phyloP scores from a whole-genome alignment of 768 basidiomycete genomes.

The Boletus reticuloceps region DNA sequence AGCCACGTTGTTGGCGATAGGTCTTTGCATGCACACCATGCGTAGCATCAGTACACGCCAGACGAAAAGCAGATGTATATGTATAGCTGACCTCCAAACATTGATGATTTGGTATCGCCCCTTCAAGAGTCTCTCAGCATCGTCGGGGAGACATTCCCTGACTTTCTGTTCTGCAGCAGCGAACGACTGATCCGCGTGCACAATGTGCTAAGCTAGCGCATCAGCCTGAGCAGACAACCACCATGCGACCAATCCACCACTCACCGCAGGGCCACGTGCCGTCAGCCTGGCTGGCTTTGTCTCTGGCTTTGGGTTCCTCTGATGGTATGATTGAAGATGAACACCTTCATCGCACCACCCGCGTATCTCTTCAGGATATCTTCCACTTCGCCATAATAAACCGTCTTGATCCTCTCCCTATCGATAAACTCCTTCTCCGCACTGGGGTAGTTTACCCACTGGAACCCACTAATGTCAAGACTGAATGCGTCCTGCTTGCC shows the following conservation, averaged over 20 bases:
- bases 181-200: neutral
- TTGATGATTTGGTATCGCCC: conserved; percentile 42
- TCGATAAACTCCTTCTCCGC: neutral
- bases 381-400: neutral
- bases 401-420: neutral
- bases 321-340: neutral
- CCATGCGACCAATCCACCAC: neutral
- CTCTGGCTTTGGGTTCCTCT: neutral
- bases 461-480: neutral
- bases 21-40: neutral
- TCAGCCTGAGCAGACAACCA: neutral
- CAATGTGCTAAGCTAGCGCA: neutral
- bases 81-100: conserved; percentile 34
- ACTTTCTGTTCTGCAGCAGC: neutral
- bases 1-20: neutral
- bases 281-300: neutral
- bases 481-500: neutral
- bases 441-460: neutral
- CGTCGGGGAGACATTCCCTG: conserved; percentile 31
- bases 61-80: no score
- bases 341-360: neutral
- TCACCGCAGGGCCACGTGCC: neutral
- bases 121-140: conserved; percentile 40
- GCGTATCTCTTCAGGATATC: neutral
- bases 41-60: neutral